Evolutionary conservation across 352 stramenopile genomes (phyloP).

Genomic region (Globisporangium splendens): DNA sequence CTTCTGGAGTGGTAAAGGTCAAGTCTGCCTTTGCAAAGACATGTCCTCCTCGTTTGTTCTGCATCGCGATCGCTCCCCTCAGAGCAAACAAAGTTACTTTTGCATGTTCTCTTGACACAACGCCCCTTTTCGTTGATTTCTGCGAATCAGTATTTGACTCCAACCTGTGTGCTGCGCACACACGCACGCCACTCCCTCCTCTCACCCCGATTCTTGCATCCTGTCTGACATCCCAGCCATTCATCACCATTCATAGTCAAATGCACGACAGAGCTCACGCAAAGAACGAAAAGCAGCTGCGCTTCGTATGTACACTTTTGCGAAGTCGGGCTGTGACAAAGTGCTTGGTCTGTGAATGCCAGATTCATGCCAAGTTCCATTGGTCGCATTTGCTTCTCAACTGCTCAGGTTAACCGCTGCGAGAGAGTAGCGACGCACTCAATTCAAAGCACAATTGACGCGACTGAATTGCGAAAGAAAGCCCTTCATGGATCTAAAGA

Average conservation of each 20-base stretch:
- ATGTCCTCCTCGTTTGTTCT: too few relatives aligned
- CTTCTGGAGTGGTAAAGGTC: too few relatives aligned
- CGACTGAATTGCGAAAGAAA: neutral
- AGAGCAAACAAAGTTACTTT: too few relatives aligned
- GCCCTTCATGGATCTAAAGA: too few relatives aligned
- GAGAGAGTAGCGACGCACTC: neutral
- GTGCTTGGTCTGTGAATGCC: too few relatives aligned
- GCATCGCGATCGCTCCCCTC: too few relatives aligned
- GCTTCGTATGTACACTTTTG: neutral
- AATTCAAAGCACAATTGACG: neutral
- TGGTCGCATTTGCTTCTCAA: too few relatives aligned
- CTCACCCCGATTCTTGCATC: neutral
- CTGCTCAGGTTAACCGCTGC: too few relatives aligned
- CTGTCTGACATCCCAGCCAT: neutral
- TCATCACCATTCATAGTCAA: neutral
- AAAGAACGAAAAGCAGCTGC: neutral
- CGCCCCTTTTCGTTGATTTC: too few relatives aligned
- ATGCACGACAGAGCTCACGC: neutral
- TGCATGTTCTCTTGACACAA: too few relatives aligned
- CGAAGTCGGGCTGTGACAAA: neutral
- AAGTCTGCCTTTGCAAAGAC: too few relatives aligned
- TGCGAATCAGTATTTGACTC: neutral
- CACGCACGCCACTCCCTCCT: neutral
- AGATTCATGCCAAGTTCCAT: too few relatives aligned
- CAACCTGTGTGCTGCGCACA: neutral